Evolutionary conservation across 495 filamentous ascomycete genomes (phyloP), one percentile per base, ranked within the genome.

Genomic region (Terfezia boudieri): DNA sequence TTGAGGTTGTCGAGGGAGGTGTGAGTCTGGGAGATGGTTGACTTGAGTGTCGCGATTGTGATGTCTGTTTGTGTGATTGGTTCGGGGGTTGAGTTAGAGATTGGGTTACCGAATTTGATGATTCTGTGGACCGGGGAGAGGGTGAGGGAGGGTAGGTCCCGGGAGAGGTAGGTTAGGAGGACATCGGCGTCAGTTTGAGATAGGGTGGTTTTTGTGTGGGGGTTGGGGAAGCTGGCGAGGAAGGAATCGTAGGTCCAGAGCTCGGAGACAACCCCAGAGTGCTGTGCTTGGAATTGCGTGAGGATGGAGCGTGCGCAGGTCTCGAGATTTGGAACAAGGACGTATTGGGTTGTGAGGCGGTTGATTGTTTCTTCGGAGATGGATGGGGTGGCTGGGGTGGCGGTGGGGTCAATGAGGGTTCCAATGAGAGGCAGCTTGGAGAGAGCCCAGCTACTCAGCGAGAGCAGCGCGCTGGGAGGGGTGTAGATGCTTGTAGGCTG

Each of bases 21-120:
- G 26, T 64, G 68, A 1, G 84, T 64, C 0, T 70, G 59, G 32
- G 62, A 58, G 17, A 72, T 73, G 16, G 87, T 69, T 5, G 77
- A 72, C 60, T 81, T 85, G 36, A 93, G 74, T 36, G 77, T 80
- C 2, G 86, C 85, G 55, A 95, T 83, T 0, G 84, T 82, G 8
- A 70, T 73, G 67, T 98, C 92, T 59, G 89, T 76, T 26, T 75
- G 65, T 4, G 82, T 82, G 50, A 94, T 81, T 0, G 70, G 60
- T 6, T 61, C 38, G 61, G 7, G 70, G 62, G 35, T 66, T 67
- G 8, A 14, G 41, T 0, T 46, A 4, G 41, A 14, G 4, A 4
- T 46, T 4, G 69, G 54, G 4, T 58, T 63, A 58, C 73, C 77
- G 67, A 98, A 83, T 65, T 83, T 88, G 61, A 95, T 76, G 0